Percentiles rank a stretch among this genome's conserved stretches.
Evolutionary conservation across 2,329 filamentous ascomycete genomes (phyloP).

Genomic region (Cordyceps fumosorosea): DNA sequence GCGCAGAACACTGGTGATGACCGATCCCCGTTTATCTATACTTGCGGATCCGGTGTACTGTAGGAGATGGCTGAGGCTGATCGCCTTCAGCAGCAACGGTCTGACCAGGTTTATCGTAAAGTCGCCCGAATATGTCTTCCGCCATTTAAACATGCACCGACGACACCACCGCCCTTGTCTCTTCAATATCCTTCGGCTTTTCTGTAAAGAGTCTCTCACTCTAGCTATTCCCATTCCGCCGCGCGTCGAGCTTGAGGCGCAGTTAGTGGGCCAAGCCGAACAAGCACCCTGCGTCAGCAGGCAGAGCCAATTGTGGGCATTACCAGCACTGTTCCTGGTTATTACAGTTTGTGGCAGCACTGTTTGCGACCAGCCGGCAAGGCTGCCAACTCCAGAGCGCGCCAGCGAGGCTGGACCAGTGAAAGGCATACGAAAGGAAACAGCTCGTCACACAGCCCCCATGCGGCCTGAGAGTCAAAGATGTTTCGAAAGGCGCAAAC

Average conservation of each 20-base stretch:
- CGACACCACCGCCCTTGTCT: background rate
- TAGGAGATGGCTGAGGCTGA: background rate
- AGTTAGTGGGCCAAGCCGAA: conserved; percentile 4
- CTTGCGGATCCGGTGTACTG: too few relatives aligned
- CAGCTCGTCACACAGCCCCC: background rate
- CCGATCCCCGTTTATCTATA: too few relatives aligned
- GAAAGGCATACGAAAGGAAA: background rate
- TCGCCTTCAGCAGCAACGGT: background rate
- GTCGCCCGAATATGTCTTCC: too few relatives aligned
- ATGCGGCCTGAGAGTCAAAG: background rate
- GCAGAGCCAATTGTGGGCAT: conserved; percentile 1
- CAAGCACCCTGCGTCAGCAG: background rate
- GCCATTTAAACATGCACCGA: background rate
- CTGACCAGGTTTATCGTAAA: too few relatives aligned
- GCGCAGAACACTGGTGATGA: too few relatives aligned
- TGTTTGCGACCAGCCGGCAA: background rate
- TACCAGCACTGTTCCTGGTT: background rate
- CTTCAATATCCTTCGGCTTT: background rate
- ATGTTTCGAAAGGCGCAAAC: background rate
- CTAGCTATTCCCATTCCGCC: background rate
- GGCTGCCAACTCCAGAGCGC: background rate
- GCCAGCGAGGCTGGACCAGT: background rate
- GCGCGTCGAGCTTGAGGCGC: conserved; percentile 7
- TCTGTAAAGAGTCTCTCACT: background rate
- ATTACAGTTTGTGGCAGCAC: conserved; percentile 5